Evolutionary conservation across 75 land plant species (phyloP).

Genomic region (Sequoia sempervirens): DNA sequence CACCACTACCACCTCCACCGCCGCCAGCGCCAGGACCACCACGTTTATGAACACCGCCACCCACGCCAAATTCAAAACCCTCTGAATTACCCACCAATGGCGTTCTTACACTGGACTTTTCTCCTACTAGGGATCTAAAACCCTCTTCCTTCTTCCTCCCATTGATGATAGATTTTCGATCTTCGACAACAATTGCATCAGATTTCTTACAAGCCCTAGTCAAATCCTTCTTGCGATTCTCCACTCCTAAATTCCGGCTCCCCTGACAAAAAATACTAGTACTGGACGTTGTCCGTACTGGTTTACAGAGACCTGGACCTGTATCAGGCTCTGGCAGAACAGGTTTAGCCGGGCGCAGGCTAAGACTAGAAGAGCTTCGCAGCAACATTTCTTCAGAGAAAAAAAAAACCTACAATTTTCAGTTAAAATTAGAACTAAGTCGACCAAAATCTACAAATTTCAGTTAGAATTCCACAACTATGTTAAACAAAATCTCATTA

Average conservation of each 20-base stretch:
- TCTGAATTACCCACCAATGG: conserved; percentile 5
- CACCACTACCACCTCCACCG: not conserved
- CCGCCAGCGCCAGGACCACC: not conserved
- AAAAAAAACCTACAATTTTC: not conserved
- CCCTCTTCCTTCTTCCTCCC: not conserved
- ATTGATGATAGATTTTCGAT: not conserved
- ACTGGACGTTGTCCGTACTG: not conserved
- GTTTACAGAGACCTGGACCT: not conserved
- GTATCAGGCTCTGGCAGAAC: not conserved
- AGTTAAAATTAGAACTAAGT: too few relatives aligned
- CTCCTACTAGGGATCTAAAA: conserved; percentile 4
- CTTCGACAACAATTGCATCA: not conserved
- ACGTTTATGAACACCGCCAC: not conserved
- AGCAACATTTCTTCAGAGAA: not conserved
- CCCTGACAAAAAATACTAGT: not conserved
- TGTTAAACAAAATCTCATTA: not conserved
- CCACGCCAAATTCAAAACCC: conserved; percentile 8
- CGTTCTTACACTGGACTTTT: not conserved
- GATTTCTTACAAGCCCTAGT: not conserved
- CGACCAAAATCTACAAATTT: too few relatives aligned
- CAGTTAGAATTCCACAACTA: too few relatives aligned
- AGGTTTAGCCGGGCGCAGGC: not conserved
- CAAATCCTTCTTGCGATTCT: not conserved
- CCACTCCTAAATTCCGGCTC: not conserved
- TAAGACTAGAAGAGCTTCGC: not conserved